phyloP scores from a whole-genome alignment of 176 grass and related monocot genomes.

The Eragrostis nindensis region DNA sequence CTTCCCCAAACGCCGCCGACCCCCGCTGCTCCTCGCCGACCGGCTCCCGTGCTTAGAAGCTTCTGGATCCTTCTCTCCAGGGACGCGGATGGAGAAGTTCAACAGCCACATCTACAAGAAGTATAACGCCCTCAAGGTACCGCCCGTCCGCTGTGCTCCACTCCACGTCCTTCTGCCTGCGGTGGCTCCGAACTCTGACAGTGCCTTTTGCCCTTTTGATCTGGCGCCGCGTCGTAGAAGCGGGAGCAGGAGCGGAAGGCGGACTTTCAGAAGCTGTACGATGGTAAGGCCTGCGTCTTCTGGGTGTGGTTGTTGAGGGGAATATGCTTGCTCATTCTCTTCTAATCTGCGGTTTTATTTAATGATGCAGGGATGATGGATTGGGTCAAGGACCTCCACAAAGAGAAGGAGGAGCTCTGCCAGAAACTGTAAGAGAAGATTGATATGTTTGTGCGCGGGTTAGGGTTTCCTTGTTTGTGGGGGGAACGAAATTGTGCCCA shows the following conservation, averaged over 20 bases:
- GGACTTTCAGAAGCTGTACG: slow-evolving; percentile 28
- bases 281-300: slow-evolving; percentile 36
- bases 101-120: slow-evolving; percentile 40
- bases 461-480: slow-evolving; percentile 7
- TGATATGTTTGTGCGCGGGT: background rate
- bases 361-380: slow-evolving; percentile 40
- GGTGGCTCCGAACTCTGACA: background rate
- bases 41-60: slow-evolving; percentile 1
- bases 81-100: slow-evolving; percentile 45
- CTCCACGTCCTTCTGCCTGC: background rate
- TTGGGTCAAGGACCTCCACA: slow-evolving; percentile 40
- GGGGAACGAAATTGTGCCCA: background rate
- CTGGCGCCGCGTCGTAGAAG: slow-evolving; percentile 42
- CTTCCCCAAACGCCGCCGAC: background rate
- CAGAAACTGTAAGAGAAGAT: slow-evolving; percentile 53
- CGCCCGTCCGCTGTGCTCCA: background rate
- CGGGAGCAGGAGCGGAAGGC: slow-evolving; percentile 45
- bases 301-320: background rate
- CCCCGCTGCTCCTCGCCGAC: background rate
- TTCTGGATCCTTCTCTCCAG: background rate
- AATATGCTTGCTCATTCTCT: background rate
- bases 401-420: slow-evolving; percentile 46
- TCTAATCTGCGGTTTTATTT: slow-evolving; percentile 5
- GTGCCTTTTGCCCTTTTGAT: background rate
- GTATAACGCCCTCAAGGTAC: slow-evolving; percentile 57